Evolutionary conservation across 148 eudicot genomes (phyloP).

Genomic region (Agrostemma githago): DNA sequence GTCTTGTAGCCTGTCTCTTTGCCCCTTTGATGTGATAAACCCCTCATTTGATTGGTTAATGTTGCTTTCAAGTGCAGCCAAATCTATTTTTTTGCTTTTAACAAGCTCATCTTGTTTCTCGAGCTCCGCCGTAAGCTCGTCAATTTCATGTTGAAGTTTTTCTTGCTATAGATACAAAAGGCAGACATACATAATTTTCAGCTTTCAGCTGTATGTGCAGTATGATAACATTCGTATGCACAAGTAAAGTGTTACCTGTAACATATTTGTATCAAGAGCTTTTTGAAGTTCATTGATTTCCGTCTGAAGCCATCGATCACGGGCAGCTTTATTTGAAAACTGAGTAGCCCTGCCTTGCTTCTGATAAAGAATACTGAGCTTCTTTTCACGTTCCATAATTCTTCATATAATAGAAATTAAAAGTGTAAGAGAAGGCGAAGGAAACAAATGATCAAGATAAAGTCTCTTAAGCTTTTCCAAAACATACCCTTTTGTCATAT

Average conservation of each 20-base stretch:
- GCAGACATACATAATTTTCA: slow-evolving; percentile 7
- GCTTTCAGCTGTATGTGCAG: not conserved
- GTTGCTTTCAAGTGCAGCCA: slow-evolving; percentile 43
- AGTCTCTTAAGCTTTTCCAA: slow-evolving; percentile 1
- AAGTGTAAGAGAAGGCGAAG: slow-evolving; percentile 1
- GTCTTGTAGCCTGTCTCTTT: slow-evolving; percentile 78
- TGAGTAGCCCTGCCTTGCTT: slow-evolving; percentile 98
- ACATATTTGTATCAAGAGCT: slow-evolving; percentile 53
- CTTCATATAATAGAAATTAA: slow-evolving; percentile 30
- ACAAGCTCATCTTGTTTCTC: slow-evolving; percentile 54
- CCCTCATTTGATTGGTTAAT: slow-evolving; percentile 49
- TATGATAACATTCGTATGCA: not conserved
- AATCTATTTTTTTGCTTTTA: slow-evolving; percentile 41
- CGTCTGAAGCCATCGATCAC: slow-evolving; percentile 84
- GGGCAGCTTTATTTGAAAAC: slow-evolving; percentile 81
- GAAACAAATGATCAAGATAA: slow-evolving; percentile 1
- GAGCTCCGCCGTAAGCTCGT: slow-evolving; percentile 56
- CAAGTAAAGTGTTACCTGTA: slow-evolving; percentile 49
- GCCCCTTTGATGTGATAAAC: slow-evolving; percentile 51
- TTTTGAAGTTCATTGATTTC: slow-evolving; percentile 77
- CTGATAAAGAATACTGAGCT: slow-evolving; percentile 93
- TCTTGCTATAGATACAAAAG: slow-evolving; percentile 44
- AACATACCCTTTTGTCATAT: slow-evolving; percentile 68
- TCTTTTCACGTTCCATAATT: slow-evolving; percentile 91
- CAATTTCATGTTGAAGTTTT: slow-evolving; percentile 61